phyloP scores from a whole-genome alignment of 768 basidiomycete species.

The Hygrocybe coccinea region DNA sequence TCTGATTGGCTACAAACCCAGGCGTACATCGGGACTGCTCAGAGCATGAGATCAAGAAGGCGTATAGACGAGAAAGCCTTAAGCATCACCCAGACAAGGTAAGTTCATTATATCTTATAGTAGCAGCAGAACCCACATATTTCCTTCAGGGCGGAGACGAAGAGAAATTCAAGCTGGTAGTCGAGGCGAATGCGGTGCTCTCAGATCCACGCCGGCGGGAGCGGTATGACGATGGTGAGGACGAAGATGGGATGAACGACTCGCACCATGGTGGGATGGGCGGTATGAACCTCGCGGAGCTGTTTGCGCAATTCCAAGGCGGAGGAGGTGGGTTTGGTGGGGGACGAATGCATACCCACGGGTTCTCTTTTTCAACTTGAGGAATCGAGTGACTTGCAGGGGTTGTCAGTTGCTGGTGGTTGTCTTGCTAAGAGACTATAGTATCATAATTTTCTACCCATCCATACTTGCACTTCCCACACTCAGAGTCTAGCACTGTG shows the following conservation, averaged over 20 bases:
- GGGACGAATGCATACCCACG: constrained; percentile 18
- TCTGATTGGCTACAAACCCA: not conserved
- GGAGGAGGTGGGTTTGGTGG: constrained; percentile 28
- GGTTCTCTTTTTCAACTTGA: constrained; percentile 3
- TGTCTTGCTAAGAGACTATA: not conserved
- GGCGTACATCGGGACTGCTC: constrained; percentile 53
- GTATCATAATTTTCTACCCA: too few relatives aligned
- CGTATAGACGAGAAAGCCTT: constrained; percentile 79
- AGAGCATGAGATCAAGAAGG: constrained; percentile 83
- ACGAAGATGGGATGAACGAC: constrained; percentile 61
- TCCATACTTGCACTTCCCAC: too few relatives aligned
- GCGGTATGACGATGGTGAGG: constrained; percentile 78
- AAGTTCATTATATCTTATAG: constrained; percentile 11
- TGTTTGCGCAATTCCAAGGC: constrained; percentile 63
- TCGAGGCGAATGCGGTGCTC: constrained; percentile 76
- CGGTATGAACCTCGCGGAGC: constrained; percentile 52
- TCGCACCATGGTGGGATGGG: constrained; percentile 41
- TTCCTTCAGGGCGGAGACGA: constrained; percentile 80
- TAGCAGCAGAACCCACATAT: not conserved
- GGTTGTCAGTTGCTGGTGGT: not conserved
- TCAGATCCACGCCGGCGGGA: constrained; percentile 69
- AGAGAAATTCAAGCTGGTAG: constrained; percentile 90
- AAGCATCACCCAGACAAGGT: constrained; percentile 87
- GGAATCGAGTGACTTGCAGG: too few relatives aligned
- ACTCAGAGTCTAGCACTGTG: too few relatives aligned